These are phyloP conservation scores for Globisporangium carolinianum DNA, from an alignment of 352 stramenopile species.

Conservation along the genomic window DNA sequence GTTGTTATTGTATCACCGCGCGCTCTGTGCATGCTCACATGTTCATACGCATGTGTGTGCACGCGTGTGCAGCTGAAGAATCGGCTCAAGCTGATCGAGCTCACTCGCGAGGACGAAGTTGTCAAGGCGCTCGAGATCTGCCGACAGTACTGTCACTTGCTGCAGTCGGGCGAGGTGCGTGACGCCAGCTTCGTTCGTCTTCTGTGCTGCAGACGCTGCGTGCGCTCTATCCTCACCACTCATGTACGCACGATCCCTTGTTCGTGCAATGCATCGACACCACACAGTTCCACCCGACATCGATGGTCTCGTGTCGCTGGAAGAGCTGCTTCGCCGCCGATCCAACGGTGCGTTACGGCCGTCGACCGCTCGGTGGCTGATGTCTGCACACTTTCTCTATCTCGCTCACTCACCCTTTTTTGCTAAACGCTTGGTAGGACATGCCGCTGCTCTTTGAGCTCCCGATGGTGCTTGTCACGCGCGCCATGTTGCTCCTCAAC, in stretches of 20 bases:
- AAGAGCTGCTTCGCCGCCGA: slow-evolving; percentile 12
- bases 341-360: slow-evolving; percentile 2
- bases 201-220: background rate
- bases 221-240: background rate
- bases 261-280: background rate
- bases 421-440: slow-evolving; percentile 4
- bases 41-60: no score
- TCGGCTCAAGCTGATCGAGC: slow-evolving; percentile 11
- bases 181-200: background rate
- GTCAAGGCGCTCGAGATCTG: slow-evolving; percentile 8
- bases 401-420: background rate
- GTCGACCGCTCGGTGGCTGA: background rate
- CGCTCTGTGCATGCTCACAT: background rate
- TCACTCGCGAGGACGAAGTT: slow-evolving; percentile 9
- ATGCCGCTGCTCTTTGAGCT: slow-evolving; percentile 27
- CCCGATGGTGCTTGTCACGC: slow-evolving; percentile 26
- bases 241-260: background rate
- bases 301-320: slow-evolving; percentile 8
- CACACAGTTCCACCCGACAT: slow-evolving; percentile 5
- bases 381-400: background rate
- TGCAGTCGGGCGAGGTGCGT: slow-evolving; percentile 5
- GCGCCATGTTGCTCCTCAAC: slow-evolving; percentile 22
- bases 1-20: background rate
- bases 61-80: slow-evolving; percentile 10
- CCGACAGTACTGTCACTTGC: slow-evolving; percentile 6